Conservation (phyloP, 805 yeast species). For the Priceomyces carsonii region DNA sequence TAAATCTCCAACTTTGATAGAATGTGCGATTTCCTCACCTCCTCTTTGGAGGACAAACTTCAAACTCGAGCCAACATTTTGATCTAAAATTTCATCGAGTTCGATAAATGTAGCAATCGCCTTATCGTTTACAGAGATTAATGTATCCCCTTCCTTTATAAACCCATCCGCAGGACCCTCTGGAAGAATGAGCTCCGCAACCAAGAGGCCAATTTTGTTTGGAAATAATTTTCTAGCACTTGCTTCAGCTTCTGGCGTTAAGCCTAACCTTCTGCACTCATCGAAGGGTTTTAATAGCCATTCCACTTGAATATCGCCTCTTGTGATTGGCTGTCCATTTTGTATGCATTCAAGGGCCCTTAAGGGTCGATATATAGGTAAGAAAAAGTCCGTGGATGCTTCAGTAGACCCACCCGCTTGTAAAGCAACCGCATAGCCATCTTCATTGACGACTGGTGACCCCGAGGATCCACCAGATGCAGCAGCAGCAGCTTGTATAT, state of each 20-base stretch:
- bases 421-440: slow-evolving; percentile 84
- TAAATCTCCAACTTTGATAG: slow-evolving; percentile 66
- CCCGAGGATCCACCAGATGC: slow-evolving; percentile 97
- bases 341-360: slow-evolving; percentile 82
- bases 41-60: slow-evolving; percentile 70
- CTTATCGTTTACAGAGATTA: slow-evolving; percentile 69
- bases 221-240: slow-evolving; percentile 71
- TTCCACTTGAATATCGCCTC: slow-evolving; percentile 92
- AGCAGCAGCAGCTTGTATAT: slow-evolving; percentile 93
- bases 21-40: slow-evolving; percentile 55
- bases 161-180: slow-evolving; percentile 78
- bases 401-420: slow-evolving; percentile 94
- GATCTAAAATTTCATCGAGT: slow-evolving; percentile 83
- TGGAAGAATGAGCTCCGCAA: slow-evolving; percentile 79
- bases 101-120: slow-evolving; percentile 68
- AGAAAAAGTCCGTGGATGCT: slow-evolving; percentile 89
- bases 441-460: slow-evolving; percentile 90
- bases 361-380: slow-evolving; percentile 80
- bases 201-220: slow-evolving; percentile 73
- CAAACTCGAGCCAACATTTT: slow-evolving; percentile 59
- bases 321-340: slow-evolving; percentile 55
- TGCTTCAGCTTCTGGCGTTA: slow-evolving; percentile 72
- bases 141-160: slow-evolving; percentile 82
- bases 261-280: slow-evolving; percentile 85
- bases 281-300: slow-evolving; percentile 88